Base-by-base conservation (phyloP, 108 stramenopile genomes). In the Craspedostauros australis region DNA sequence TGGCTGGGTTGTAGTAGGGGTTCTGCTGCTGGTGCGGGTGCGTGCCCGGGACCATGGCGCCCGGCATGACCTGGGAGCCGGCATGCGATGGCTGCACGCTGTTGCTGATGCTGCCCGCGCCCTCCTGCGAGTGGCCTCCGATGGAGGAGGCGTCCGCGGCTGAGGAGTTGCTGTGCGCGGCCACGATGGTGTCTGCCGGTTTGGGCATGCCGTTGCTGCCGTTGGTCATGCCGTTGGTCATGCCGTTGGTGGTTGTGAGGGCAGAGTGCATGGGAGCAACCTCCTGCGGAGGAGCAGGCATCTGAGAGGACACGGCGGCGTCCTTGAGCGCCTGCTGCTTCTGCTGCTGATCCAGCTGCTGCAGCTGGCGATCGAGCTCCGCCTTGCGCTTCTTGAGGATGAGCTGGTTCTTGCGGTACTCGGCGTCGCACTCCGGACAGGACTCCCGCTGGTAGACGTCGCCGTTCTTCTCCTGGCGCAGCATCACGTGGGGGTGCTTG, bases 301-400 rank as follows among this genome's bases (percentile, higher is more conserved):
- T 52, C 34, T 39, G 51, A 40, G 24, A 16, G 54, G 22, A 42
- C 4, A 23, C 37, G 34, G 14, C 28, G 40, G 9, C 46, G 46
- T 7, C n/a, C n/a, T n/a, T 15, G 15, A 15, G 21, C 19, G 21
- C 16, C 43, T 18, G 21, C 16, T 20, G 43, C 16, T 48, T 14
- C 51, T 37, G 27, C 5, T 39, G 48, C 11, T 41, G 36, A 6
- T 65, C 59, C 39, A 72, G 50, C 8, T 56, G 37, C 28, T 55
- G 45, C 20, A 72, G 27, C 29, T 60, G 52, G n/a, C 54, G 58
- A 43, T 72, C 60, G 34, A 72, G 18, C 51, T 72, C 59, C 20
- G 31, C 49, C 31, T 55, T 33, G n/a, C 42, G 50, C 14, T 39
- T 5, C 29, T 37, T 32, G 16, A 64, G 25, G 18, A 21, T 28